Conservation (phyloP, 257 asterid genomes). For the Ehretia macrophylla region DNA sequence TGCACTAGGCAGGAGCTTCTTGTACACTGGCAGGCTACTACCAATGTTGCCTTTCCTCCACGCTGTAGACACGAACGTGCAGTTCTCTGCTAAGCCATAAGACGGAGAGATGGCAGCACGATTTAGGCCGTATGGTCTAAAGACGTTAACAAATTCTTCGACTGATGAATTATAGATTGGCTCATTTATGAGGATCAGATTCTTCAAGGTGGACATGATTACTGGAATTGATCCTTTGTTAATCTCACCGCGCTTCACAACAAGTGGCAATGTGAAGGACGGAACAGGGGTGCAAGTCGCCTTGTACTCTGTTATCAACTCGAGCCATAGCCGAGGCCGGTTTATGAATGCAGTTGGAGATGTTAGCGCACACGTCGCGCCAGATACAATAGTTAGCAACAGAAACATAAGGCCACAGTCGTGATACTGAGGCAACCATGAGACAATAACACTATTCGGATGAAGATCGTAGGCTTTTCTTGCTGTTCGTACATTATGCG, state of each 20-base stretch:
- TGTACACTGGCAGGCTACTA: slow-evolving; percentile 26
- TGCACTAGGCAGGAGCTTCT: slow-evolving; percentile 64
- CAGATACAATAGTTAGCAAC: slow-evolving; percentile 50
- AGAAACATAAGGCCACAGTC: slow-evolving; percentile 82
- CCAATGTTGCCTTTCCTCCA: slow-evolving; percentile 44
- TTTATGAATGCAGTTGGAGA: slow-evolving; percentile 52
- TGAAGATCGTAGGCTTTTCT: slow-evolving; percentile 61
- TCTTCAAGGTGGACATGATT: slow-evolving; percentile 41
- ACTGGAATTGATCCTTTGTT: slow-evolving; percentile 20
- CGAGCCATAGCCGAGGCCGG: slow-evolving; percentile 75
- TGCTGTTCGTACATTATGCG: slow-evolving; percentile 69
- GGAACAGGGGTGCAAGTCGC: slow-evolving; percentile 82
- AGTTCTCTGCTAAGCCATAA: slow-evolving; percentile 72
- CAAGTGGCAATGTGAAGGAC: slow-evolving; percentile 66
- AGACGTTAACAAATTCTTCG: slow-evolving; percentile 41
- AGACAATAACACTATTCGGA: slow-evolving; percentile 56
- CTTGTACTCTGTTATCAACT: slow-evolving; percentile 40
- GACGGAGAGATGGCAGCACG: slow-evolving; percentile 59
- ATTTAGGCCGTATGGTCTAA: slow-evolving; percentile 38
- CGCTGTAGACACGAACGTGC: slow-evolving; percentile 73
- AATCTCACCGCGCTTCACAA: slow-evolving; percentile 40
- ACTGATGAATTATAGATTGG: slow-evolving; percentile 41
- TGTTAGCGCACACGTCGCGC: slow-evolving; percentile 60
- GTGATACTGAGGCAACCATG: slow-evolving; percentile 83
- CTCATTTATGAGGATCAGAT: slow-evolving; percentile 63